These are phyloP conservation scores for Populus pruinosa DNA, from an alignment of 345 rosid genomes.

Conservation along the genomic window DNA sequence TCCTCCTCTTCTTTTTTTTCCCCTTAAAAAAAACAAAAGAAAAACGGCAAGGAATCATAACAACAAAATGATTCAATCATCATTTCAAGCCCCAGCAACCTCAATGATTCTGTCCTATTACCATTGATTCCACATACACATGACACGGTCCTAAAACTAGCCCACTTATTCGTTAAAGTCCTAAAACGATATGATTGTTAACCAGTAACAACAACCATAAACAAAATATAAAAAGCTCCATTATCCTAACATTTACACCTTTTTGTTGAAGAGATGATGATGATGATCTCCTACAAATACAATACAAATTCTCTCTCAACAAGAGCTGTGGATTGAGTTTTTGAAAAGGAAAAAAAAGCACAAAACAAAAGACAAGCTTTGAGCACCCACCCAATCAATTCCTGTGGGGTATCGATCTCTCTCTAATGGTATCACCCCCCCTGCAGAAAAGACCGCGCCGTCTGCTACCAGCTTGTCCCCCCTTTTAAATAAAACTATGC, in stretches of 20 bases:
- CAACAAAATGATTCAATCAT: constrained; percentile 17
- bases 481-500: too few species aligned
- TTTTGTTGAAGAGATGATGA: too few species aligned
- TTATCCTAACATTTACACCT: too few species aligned
- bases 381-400: constrained; percentile 2
- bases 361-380: neutral
- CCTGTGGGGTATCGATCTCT: constrained; percentile 7
- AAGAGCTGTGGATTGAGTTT: neutral
- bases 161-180: too few species aligned
- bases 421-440: neutral
- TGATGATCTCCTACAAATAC: too few species aligned
- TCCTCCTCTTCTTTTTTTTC: too few species aligned
- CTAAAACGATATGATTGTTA: too few species aligned
- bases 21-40: too few species aligned
- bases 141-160: too few species aligned
- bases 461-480: constrained; percentile 23
- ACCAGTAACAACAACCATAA: too few species aligned
- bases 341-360: neutral
- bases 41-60: neutral
- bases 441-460: constrained; percentile 35
- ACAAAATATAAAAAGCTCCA: too few species aligned
- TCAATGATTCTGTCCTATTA: constrained; percentile 11
- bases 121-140: neutral
- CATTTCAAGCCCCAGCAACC: constrained; percentile 5
- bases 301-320: too few species aligned